Evolutionary conservation across 129 eudicot genomes (phyloP).

Genomic region (Erigeron canadensis): DNA sequence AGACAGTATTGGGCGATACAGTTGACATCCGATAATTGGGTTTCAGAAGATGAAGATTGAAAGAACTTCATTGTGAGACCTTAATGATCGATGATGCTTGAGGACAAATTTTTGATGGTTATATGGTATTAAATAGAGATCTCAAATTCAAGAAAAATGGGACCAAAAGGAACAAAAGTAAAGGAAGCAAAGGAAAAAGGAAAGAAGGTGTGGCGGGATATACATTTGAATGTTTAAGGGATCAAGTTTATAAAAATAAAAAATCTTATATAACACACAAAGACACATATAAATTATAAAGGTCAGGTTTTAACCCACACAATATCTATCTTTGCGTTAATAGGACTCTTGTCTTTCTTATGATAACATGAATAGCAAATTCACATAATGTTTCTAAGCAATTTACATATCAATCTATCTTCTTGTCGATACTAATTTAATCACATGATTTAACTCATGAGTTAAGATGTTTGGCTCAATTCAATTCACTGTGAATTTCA

Average conservation of each 20-base stretch:
- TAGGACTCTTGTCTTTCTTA: too few species aligned
- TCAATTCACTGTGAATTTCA: too few species aligned
- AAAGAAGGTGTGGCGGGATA: conserved; percentile 49
- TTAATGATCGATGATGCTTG: neutral
- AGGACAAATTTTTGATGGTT: neutral
- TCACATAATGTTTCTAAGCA: too few species aligned
- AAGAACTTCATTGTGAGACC: conserved; percentile 40
- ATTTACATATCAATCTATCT: too few species aligned
- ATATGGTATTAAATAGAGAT: neutral
- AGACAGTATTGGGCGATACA: conserved; percentile 35
- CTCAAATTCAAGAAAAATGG: conserved; percentile 29
- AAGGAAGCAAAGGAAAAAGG: conserved; percentile 14
- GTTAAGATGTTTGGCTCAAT: too few species aligned
- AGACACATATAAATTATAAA: too few species aligned
- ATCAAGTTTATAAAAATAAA: too few species aligned
- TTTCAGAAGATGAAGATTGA: conserved; percentile 33
- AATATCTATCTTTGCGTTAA: too few species aligned
- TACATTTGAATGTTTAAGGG: conserved; percentile 49
- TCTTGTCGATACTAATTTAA: too few species aligned
- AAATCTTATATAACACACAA: too few species aligned
- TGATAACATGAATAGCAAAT: too few species aligned
- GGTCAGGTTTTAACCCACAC: conserved; percentile 48
- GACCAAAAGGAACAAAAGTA: conserved; percentile 25
- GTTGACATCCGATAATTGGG: conserved; percentile 25
- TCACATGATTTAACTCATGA: too few species aligned